Evolutionary conservation across 345 rosid genomes (phyloP).

Genomic region (Gossypium mustelinum): DNA sequence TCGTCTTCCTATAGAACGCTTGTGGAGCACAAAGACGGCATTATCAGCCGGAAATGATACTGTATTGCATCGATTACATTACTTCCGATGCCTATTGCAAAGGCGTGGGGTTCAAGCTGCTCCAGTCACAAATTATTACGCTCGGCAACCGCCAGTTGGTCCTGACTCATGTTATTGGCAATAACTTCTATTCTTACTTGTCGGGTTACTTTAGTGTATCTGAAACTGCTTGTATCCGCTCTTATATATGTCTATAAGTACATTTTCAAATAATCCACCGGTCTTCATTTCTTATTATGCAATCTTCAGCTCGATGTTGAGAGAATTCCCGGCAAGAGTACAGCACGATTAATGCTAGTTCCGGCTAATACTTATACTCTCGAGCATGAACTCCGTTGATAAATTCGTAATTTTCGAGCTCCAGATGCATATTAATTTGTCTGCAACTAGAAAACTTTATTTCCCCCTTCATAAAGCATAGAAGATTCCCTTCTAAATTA

Average conservation of each 20-base stretch:
- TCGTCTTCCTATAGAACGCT: slow-evolving; percentile 43
- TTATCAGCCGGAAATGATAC: slow-evolving; percentile 48
- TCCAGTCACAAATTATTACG: slow-evolving; percentile 58
- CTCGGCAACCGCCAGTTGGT: slow-evolving; percentile 58
- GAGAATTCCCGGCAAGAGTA: not conserved
- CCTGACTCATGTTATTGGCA: slow-evolving; percentile 84
- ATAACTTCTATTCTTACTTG: slow-evolving; percentile 22
- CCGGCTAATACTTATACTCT: not conserved
- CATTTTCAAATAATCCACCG: not conserved
- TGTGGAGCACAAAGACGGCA: slow-evolving; percentile 72
- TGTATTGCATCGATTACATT: slow-evolving; percentile 63
- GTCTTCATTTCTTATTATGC: not conserved
- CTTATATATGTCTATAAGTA: not conserved
- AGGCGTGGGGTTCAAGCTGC: slow-evolving; percentile 78
- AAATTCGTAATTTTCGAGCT: not conserved
- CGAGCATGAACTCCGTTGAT: not conserved
- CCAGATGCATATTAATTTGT: not conserved
- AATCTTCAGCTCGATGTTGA: not conserved
- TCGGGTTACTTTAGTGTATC: not conserved
- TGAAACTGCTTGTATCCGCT: not conserved
- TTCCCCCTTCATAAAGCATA: not conserved
- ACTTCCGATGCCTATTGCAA: slow-evolving; percentile 87
- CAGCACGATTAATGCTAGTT: not conserved
- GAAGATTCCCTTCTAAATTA: too few species aligned
- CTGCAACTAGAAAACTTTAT: not conserved